Percentiles rank a stretch among this genome's conserved stretches.
phyloP scores from a whole-genome alignment of 495 filamentous ascomycete species.

The Podospora bellae-mahoneyi region DNA sequence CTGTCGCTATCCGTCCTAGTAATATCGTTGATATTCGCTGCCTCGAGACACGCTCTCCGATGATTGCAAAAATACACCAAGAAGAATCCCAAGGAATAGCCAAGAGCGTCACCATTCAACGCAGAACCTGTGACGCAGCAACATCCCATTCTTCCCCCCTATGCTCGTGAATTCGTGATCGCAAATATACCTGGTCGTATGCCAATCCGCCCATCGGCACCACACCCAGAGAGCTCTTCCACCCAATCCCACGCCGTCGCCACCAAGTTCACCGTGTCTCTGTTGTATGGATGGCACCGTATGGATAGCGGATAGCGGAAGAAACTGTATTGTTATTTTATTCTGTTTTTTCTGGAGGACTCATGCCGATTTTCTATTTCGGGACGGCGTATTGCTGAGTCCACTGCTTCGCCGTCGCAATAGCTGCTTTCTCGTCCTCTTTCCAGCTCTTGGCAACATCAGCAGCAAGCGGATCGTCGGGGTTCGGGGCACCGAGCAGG shows the following conservation, averaged over 20 bases:
- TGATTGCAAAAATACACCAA: neutral
- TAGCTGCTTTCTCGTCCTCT: constrained; percentile 86
- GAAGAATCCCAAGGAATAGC: neutral
- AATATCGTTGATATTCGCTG: neutral
- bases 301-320: neutral
- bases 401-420: constrained; percentile 86
- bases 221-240: neutral
- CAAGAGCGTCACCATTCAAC: neutral
- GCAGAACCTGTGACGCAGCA: neutral
- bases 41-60: neutral
- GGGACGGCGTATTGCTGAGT: constrained; percentile 66
- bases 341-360: neutral
- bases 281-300: neutral
- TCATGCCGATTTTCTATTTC: constrained; percentile 15
- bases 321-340: neutral
- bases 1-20: neutral
- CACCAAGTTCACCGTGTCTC: neutral
- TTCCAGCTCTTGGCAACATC: constrained; percentile 99
- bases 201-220: neutral
- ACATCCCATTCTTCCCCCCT: neutral
- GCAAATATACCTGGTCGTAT: neutral
- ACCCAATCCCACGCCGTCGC: neutral
- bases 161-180: neutral
- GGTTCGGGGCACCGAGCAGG: constrained; percentile 91
- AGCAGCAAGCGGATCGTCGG: constrained; percentile 93